These are phyloP conservation scores for Geosmithia morbida DNA, from an alignment of 2,329 filamentous ascomycete species.

Conservation along the genomic window DNA sequence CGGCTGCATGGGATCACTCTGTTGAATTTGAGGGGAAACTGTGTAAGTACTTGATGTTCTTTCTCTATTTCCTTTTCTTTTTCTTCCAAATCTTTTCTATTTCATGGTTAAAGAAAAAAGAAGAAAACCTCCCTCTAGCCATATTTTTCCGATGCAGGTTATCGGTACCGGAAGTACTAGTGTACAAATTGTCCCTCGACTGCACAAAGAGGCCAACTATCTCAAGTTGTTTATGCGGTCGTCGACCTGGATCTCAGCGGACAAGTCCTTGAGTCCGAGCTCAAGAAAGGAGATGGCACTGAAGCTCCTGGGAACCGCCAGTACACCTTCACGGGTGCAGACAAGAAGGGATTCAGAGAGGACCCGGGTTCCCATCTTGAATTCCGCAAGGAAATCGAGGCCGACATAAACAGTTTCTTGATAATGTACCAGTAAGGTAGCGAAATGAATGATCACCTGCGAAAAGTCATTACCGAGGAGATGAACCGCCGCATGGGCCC, in stretches of 20 bases:
- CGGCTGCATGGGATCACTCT: conserved; percentile 29
- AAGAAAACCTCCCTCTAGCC: too few species aligned
- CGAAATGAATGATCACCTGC: conserved; percentile 20
- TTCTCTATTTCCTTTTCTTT: background rate
- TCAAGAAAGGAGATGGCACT: conserved; percentile 11
- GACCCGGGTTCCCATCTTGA: conserved; percentile 23
- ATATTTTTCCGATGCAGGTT: conserved; percentile 10
- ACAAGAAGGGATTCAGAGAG: conserved; percentile 21
- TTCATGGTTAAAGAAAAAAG: too few species aligned
- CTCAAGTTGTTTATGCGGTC: conserved; percentile 15
- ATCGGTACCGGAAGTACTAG: conserved; percentile 37
- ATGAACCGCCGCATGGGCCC: conserved; percentile 25
- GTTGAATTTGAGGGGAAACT: conserved; percentile 26
- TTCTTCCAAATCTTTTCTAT: too few species aligned
- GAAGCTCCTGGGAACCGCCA: conserved; percentile 20
- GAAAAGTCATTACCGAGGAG: conserved; percentile 23
- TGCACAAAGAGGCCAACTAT: conserved; percentile 17
- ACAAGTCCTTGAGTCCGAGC: conserved; percentile 12
- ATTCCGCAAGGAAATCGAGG: conserved; percentile 27
- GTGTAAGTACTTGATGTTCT: conserved; percentile 5
- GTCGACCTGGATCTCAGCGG: conserved; percentile 14
- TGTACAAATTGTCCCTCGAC: conserved; percentile 32
- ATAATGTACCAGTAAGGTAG: conserved; percentile 25
- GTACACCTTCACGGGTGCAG: conserved; percentile 22
- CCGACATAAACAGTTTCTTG: conserved; percentile 25